Base-by-base conservation (phyloP, 2,329 filamentous ascomycete genomes). In the Trichophyton schoenleinii region DNA sequence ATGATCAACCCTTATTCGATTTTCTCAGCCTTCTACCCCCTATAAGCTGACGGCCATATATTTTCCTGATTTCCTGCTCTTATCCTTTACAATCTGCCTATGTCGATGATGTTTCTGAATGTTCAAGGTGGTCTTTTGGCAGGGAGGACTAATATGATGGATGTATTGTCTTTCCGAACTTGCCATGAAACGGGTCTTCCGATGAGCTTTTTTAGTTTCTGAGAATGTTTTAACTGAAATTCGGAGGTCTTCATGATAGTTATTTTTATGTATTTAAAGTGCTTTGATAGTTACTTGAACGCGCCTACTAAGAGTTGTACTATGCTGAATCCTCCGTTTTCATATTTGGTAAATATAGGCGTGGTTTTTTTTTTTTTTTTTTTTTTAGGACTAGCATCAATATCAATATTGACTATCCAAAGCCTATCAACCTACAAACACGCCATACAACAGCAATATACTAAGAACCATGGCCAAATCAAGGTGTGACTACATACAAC, bases 401-500 rank as follows among this genome's bases (percentile, higher is more conserved):
- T 31, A 31, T 31, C 7, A 31, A 31, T 1, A 6, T 7, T 31
- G 1, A 31, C 6, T 7, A 46, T 3, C n/a, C 42, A 15, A 46
- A 48, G n/a, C n/a, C 5, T 15, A 53, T 15, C 48, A 53, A n/a
- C 48, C 22, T 15, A 55, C 52, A 38, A 11, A 38, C 15, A 55
- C 15, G n/a, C 2, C 52, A n/a, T 18, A 9, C n/a, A 44, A 15
- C 34, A 58, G 53, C 36, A 41, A 9, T 3, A 41, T 28, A 41
- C 3, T 22, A 58, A 20, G 15, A 42, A 36, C 36, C 36, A 44
- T 58, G 55, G 36, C 20, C 7, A 44, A 58, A 58, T 44, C 36
- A 25, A 7, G 7, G 4, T 58, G 55, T 25, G 55, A 44, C 13
- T 58, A 22, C 28, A 58, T 77, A 64, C 69, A 69, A 41, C 71